Evolutionary conservation across 2,329 filamentous ascomycete species (phyloP).

Genomic region (Trichoderma endophyticum): DNA sequence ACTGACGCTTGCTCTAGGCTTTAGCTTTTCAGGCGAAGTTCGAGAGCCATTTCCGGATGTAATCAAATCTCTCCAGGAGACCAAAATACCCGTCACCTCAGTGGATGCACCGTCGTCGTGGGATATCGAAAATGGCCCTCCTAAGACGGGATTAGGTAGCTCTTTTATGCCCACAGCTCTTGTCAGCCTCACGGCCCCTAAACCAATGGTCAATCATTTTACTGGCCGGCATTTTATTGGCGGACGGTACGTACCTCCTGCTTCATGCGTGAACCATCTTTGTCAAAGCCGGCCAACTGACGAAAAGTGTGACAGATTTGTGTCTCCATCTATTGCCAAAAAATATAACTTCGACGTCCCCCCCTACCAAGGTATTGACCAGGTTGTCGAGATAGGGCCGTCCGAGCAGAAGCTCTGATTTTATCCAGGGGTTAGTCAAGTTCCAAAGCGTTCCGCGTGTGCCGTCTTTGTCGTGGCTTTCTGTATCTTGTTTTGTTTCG

Average conservation of each 20-base stretch:
- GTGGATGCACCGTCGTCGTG: slow-evolving; percentile 94
- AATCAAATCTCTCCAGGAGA: slow-evolving; percentile 71
- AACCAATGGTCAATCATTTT: slow-evolving; percentile 82
- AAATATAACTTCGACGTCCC: slow-evolving; percentile 87
- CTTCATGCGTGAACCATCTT: background rate
- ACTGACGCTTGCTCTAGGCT: slow-evolving; percentile 51
- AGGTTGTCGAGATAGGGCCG: slow-evolving; percentile 72
- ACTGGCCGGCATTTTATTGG: slow-evolving; percentile 87
- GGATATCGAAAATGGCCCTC: slow-evolving; percentile 86
- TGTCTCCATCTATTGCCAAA: slow-evolving; percentile 71
- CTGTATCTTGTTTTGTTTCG: slow-evolving; percentile 7
- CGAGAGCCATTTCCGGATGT: slow-evolving; percentile 87
- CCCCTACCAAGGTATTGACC: slow-evolving; percentile 79
- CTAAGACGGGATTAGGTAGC: slow-evolving; percentile 70
- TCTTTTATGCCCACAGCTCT: slow-evolving; percentile 77
- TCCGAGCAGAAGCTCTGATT: slow-evolving; percentile 52
- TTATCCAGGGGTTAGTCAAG: background rate
- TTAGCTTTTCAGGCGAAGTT: slow-evolving; percentile 88
- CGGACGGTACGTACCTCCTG: slow-evolving; percentile 59
- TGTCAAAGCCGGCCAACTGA: background rate
- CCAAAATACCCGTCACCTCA: slow-evolving; percentile 73
- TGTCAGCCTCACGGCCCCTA: slow-evolving; percentile 88
- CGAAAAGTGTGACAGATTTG: slow-evolving; percentile 57
- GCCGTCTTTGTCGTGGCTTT: slow-evolving; percentile 6
- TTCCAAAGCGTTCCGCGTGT: slow-evolving; percentile 3